These are phyloP conservation scores for Symbiodinium pilosum DNA, from an alignment of 73 alveolate genomes.

Conservation along the genomic window DNA sequence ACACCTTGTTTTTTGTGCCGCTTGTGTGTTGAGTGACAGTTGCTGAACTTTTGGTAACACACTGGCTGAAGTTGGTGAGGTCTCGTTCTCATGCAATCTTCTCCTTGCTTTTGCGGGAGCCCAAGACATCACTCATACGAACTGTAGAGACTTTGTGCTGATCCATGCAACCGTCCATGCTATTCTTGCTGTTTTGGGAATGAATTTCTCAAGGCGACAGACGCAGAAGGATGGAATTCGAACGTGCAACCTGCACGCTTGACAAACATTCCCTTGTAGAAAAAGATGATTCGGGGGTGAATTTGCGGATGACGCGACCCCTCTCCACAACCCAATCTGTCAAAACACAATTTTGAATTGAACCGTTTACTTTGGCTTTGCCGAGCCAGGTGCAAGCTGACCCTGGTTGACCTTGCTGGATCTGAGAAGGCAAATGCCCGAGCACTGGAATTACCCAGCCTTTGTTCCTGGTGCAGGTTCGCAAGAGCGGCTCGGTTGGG, in stretches of 20 bases:
- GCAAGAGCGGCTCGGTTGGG: constrained; percentile 83
- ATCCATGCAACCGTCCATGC: neutral
- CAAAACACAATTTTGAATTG: too few relatives aligned
- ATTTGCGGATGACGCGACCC: neutral
- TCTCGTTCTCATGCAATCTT: constrained; percentile 77
- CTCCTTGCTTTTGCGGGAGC: constrained; percentile 30
- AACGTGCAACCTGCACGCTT: constrained; percentile 23
- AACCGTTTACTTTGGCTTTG: neutral
- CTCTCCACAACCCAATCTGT: neutral
- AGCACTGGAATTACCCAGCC: too few relatives aligned
- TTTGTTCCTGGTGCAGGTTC: constrained; percentile 29
- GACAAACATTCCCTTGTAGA: neutral
- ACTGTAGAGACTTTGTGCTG: neutral
- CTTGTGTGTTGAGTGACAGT: neutral
- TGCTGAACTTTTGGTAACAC: neutral
- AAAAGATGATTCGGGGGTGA: neutral
- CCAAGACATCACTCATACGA: too few relatives aligned
- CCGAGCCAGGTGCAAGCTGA: constrained; percentile 63
- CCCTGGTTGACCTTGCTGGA: constrained; percentile 75
- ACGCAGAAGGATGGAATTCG: constrained; percentile 23
- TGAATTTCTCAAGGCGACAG: constrained; percentile 46
- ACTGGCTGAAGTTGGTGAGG: neutral
- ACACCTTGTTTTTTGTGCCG: neutral
- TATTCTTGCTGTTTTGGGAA: neutral
- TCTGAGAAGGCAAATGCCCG: constrained; percentile 48